Evolutionary conservation across 192 early-diverging fungal species (phyloP).

Genomic region (Rhizophagus sp.): DNA sequence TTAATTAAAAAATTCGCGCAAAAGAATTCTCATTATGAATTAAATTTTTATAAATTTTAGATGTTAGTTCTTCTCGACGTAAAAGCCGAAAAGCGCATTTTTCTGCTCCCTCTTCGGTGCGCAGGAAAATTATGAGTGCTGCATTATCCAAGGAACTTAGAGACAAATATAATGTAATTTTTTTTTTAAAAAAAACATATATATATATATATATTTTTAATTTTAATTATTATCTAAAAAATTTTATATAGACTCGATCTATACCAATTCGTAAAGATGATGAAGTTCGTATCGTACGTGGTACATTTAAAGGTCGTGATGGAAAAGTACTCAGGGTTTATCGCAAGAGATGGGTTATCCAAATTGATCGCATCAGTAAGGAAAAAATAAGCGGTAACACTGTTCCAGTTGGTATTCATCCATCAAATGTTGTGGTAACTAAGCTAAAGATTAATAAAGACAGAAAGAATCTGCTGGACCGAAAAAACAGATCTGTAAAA

Average conservation of each 20-base stretch:
- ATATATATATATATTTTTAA: not conserved
- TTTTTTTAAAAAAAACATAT: not conserved
- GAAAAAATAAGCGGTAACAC: slow-evolving; percentile 98
- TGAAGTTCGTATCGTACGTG: slow-evolving; percentile 95
- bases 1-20: no score
- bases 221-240: not conserved
- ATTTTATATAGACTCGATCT: slow-evolving; percentile 69
- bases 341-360: slow-evolving; percentile 99
- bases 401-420: slow-evolving; percentile 92
- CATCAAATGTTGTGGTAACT: slow-evolving; percentile 98
- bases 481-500: slow-evolving; percentile 66
- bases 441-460: slow-evolving; percentile 97
- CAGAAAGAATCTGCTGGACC: slow-evolving; percentile 85
- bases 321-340: slow-evolving; percentile 96
- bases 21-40: no score
- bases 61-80: slow-evolving; percentile 88
- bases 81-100: slow-evolving; percentile 99
- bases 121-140: slow-evolving; percentile 96
- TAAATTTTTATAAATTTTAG: slow-evolving; percentile 38
- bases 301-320: slow-evolving; percentile 94
- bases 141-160: slow-evolving; percentile 97
- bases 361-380: slow-evolving; percentile 94
- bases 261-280: slow-evolving; percentile 98
- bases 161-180: slow-evolving; percentile 88
- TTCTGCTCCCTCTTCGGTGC: slow-evolving; percentile 89